Evolutionary conservation across 2,329 filamentous ascomycete species (phyloP).

Genomic region (Pseudogymnoascus sp.): DNA sequence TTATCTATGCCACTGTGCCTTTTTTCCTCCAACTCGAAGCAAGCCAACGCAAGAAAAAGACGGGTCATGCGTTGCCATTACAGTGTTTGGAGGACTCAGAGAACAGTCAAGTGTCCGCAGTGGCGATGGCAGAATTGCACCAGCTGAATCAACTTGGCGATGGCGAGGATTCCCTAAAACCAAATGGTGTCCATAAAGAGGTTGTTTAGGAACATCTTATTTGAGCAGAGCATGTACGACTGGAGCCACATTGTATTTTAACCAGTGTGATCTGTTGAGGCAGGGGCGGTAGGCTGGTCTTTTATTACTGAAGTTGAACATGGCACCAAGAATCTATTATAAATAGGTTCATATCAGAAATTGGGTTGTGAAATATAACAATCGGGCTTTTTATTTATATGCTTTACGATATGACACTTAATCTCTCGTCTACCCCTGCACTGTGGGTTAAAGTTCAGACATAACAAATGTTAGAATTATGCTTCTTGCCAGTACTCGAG

Average conservation of each 20-base stretch:
- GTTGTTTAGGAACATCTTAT: background rate
- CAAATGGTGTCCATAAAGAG: background rate
- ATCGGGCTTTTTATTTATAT: too few relatives aligned
- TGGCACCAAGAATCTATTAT: background rate
- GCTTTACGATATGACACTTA: too few relatives aligned
- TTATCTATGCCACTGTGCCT: constrained; percentile 9
- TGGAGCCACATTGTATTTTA: background rate
- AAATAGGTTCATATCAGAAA: background rate
- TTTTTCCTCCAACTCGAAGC: constrained; percentile 9
- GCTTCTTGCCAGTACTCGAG: too few relatives aligned
- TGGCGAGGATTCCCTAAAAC: background rate
- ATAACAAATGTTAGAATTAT: too few relatives aligned
- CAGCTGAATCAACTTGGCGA: constrained; percentile 7
- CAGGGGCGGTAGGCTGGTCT: background rate
- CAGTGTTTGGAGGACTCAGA: constrained; percentile 6
- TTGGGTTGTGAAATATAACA: too few relatives aligned
- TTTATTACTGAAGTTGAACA: background rate
- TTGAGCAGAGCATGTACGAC: background rate
- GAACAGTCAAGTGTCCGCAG: constrained; percentile 12
- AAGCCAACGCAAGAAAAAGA: constrained; percentile 4
- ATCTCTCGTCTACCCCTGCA: too few relatives aligned
- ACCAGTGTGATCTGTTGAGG: background rate
- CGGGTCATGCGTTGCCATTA: constrained; percentile 8
- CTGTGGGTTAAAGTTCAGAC: too few relatives aligned
- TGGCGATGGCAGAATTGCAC: constrained; percentile 1